Evolutionary conservation across 1,284 basidiomycete species (phyloP).

Genomic region (Ganoderma sinense): DNA sequence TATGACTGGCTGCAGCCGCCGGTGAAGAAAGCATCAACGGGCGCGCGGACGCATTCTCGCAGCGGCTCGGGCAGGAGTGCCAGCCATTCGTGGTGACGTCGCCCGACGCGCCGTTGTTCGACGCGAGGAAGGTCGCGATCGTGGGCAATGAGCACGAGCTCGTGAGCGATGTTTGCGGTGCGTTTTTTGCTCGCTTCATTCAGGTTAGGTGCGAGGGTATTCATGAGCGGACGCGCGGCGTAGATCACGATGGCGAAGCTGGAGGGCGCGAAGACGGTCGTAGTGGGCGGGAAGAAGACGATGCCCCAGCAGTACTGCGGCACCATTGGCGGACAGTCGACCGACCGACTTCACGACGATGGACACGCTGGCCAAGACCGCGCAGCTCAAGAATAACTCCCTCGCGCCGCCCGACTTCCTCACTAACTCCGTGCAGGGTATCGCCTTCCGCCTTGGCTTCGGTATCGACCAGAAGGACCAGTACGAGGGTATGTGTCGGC

Average conservation of each 20-base stretch:
- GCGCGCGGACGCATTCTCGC: slow-evolving; percentile 56
- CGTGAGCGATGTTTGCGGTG: slow-evolving; percentile 68
- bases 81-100: slow-evolving; percentile 55
- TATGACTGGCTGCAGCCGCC: slow-evolving; percentile 56
- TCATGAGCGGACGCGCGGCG: slow-evolving; percentile 9
- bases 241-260: slow-evolving; percentile 69
- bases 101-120: slow-evolving; percentile 57
- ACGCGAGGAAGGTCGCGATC: slow-evolving; percentile 59
- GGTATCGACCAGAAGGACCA: slow-evolving; percentile 57
- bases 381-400: slow-evolving; percentile 59
- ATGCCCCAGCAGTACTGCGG: slow-evolving; percentile 66
- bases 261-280: slow-evolving; percentile 62
- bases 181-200: slow-evolving; percentile 12
- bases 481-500: slow-evolving; percentile 56
- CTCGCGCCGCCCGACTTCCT: slow-evolving; percentile 68
- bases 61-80: slow-evolving; percentile 64
- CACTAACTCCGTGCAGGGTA: slow-evolving; percentile 62
- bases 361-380: slow-evolving; percentile 66
- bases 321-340: slow-evolving; percentile 66
- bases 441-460: slow-evolving; percentile 70
- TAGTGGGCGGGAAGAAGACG: slow-evolving; percentile 59
- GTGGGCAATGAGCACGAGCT: slow-evolving; percentile 65
- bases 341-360: slow-evolving; percentile 60
- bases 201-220: neutral
- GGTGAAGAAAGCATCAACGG: slow-evolving; percentile 53